phyloP scores from a whole-genome alignment of 495 filamentous ascomycete genomes.

The Trypethelium eluteriae region DNA sequence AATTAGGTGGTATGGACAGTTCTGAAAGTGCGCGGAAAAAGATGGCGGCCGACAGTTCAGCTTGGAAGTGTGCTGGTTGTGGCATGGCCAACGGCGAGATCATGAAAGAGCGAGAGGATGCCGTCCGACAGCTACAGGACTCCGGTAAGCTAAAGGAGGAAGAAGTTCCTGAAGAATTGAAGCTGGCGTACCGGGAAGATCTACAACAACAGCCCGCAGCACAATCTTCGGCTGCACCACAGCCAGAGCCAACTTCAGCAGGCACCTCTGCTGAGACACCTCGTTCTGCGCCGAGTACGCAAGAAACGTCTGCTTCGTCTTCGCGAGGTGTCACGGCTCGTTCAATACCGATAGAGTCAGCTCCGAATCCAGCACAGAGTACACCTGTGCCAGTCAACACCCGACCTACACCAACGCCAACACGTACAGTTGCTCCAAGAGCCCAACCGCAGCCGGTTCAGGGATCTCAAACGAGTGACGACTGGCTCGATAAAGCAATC shows the following conservation, averaged over 20 bases:
- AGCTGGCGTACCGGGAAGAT: conserved; percentile 42
- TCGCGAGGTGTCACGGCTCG: neutral
- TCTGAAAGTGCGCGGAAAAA: conserved; percentile 51
- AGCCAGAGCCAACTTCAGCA: conserved; percentile 1
- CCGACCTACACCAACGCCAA: conserved; percentile 14
- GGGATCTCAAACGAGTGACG: conserved; percentile 28
- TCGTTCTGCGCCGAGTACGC: neutral
- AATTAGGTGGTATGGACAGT: conserved; percentile 82
- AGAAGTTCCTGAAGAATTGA: conserved; percentile 43
- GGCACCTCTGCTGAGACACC: neutral
- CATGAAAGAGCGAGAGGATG: conserved; percentile 44
- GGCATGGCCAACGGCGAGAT: conserved; percentile 62
- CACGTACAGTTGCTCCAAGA: conserved; percentile 1
- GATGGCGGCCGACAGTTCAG: conserved; percentile 54
- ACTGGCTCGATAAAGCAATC: conserved; percentile 57
- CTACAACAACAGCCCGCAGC: conserved; percentile 39
- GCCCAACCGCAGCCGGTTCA: neutral
- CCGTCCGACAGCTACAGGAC: conserved; percentile 31
- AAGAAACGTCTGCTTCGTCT: neutral
- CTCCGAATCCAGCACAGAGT: neutral
- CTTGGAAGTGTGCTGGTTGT: conserved; percentile 61
- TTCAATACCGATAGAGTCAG: conserved; percentile 7
- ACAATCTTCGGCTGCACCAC: neutral
- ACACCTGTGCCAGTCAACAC: conserved; percentile 20
- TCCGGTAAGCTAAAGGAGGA: conserved; percentile 32